phyloP scores from a whole-genome alignment of 1,139 yeast genomes.

The Schizosaccharomyces versatilis region DNA sequence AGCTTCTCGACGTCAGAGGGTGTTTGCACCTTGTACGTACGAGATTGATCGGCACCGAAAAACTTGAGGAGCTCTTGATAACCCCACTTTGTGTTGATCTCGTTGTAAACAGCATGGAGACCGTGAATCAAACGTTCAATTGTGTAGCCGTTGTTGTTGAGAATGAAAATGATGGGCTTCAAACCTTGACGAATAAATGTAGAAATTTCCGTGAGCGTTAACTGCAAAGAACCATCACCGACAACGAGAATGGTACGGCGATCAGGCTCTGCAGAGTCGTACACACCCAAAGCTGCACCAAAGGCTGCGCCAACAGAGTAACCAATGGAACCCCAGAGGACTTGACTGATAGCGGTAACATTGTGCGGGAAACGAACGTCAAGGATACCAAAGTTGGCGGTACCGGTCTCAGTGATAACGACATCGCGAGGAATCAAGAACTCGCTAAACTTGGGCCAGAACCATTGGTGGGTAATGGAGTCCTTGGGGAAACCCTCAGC shows the following conservation, averaged over 20 bases:
- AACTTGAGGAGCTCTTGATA: constrained; percentile 45
- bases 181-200: constrained; percentile 39
- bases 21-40: constrained; percentile 20
- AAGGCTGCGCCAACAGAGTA: constrained; percentile 66
- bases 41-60: constrained; percentile 41
- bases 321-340: constrained; percentile 66
- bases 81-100: constrained; percentile 55
- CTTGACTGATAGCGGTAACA: constrained; percentile 35
- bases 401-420: constrained; percentile 54
- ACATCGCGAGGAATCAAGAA: constrained; percentile 39
- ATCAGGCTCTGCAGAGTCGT: constrained; percentile 13
- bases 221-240: constrained; percentile 84
- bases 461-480: constrained; percentile 13
- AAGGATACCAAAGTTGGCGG: constrained; percentile 49
- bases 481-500: constrained; percentile 13
- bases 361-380: constrained; percentile 37
- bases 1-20: constrained; percentile 21
- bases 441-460: constrained; percentile 15
- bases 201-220: constrained; percentile 68
- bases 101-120: constrained; percentile 52
- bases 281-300: constrained; percentile 48
- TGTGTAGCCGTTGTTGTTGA: constrained; percentile 71
- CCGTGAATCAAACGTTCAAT: constrained; percentile 72
- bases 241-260: constrained; percentile 48
- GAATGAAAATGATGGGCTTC: constrained; percentile 40